A percentile compares a stretch with the other conserved stretches of the same genome.
These are phyloP conservation scores for Ophiostoma ips DNA, from an alignment of 2,329 filamentous ascomycete species.

Conservation along the genomic window DNA sequence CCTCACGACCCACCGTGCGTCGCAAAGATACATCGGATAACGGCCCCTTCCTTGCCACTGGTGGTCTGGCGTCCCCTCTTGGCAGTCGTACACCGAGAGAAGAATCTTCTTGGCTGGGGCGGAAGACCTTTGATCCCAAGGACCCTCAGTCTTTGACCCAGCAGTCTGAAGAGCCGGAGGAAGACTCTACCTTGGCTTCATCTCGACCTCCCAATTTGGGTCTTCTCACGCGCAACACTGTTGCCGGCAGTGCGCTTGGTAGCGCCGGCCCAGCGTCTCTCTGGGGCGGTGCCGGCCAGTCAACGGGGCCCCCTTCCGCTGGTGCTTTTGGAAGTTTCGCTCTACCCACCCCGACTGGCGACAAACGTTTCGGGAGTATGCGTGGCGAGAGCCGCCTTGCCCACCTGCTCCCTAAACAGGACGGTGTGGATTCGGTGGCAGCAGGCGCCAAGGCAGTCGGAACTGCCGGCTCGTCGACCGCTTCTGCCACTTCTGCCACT, in stretches of 20 bases:
- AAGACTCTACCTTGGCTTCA: constrained; percentile 25
- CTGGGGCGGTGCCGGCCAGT: constrained; percentile 32
- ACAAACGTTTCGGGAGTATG: constrained; percentile 60
- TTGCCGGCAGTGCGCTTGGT: constrained; percentile 32
- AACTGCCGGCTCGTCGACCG: not conserved
- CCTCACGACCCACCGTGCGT: constrained; percentile 58
- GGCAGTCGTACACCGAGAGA: constrained; percentile 44
- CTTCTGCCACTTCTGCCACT: not conserved
- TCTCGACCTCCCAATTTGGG: constrained; percentile 27
- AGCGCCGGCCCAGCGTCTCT: constrained; percentile 25
- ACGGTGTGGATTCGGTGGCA: constrained; percentile 15
- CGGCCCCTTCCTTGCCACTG: constrained; percentile 43
- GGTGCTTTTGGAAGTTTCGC: constrained; percentile 87
- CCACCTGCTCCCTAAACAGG: constrained; percentile 49
- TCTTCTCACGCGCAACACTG: constrained; percentile 40
- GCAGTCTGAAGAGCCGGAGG: constrained; percentile 37
- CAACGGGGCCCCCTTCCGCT: constrained; percentile 38
- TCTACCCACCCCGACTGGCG: constrained; percentile 44
- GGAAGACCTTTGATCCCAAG: constrained; percentile 38
- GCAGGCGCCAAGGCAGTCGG: not conserved
- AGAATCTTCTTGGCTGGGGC: constrained; percentile 46
- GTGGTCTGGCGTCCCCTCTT: constrained; percentile 46
- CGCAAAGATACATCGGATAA: constrained; percentile 68
- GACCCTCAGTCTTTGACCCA: constrained; percentile 26
- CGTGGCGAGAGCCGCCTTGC: constrained; percentile 75